Evolutionary conservation across 495 filamentous ascomycete species (phyloP), one percentile per base, ranked within the genome.

Genomic region (Parathielavia appendiculata): DNA sequence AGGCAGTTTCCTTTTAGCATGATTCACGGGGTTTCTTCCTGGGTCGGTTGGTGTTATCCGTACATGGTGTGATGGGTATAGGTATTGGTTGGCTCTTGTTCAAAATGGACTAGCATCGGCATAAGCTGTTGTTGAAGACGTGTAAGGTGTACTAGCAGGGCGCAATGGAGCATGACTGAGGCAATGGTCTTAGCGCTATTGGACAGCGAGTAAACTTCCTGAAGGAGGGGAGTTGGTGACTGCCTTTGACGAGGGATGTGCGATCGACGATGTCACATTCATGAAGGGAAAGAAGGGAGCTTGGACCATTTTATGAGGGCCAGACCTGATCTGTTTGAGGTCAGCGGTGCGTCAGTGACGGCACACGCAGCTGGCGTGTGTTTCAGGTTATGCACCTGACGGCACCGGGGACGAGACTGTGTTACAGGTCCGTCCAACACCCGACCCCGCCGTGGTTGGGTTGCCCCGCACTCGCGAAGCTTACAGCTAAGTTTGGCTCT

Each of bases 321-420:
- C n/a, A n/a, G n/a, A 34, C 44, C 12, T 17, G 47, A 17, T 3
- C 4, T 43, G 22, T 44, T 44, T 48, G 54, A n/a, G n/a, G 54
- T 16, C 14, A 16, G 10, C 32, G 54, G 36, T 54, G 5, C n/a
- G n/a, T n/a, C n/a, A n/a, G n/a, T 48, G 56, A 30, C 13, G 14
- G 36, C 55, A 49, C 36, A 39, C 10, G 22, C 7, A 7, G n/a
- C 38, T n/a, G 23, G 49, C 40, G 49, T n/a, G 19, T 34, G 56
- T 58, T 58, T 58, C 56, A 58, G 56, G 56, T 58, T 38, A 51
- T 51, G 56, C 56, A 45, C n/a, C 26, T 38, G 39, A 39, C 38
- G 11, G 11, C n/a, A 38, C 14, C 13, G 12, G 30, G 23, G 1
- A 4, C 7, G 13, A 7, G 2, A 17, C 6, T 16, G 16, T 44